Base-by-base conservation (phyloP, 1,139 yeast genomes). In the Pichia sp. region DNA sequence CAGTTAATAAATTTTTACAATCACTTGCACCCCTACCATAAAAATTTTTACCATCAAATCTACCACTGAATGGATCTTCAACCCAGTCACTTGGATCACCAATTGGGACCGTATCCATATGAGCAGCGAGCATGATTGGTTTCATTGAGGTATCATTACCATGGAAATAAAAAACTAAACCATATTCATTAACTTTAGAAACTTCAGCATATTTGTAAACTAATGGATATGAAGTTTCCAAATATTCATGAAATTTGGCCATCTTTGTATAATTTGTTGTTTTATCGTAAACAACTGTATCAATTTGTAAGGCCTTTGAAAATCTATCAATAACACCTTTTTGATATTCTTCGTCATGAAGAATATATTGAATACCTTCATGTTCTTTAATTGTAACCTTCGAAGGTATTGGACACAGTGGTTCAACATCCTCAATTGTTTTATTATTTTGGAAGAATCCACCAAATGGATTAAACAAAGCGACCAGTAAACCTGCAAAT, bases 41-140 rank as follows among this genome's bases (percentile, higher is more conserved):
- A 4, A 84, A 66, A 50, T 66, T 59, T 10, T 66, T 65, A 39
- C 87, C 87, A 60, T 86, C 95, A 62, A 72, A 86, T 62, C 76
- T 74, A 4, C 87, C 96, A 10, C 75, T 74, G 57, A 80, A 86
- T 29, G 96, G 95, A 13, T 84, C 83, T 60, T 80, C 75, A 3
- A 72, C 74, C 96, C 96, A 87, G 27, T 73, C 81, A 31, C 69
- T 66, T 61, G 81, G 83, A 44, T 58, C 60, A n/a, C 56, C 57
- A n/a, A 87, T 86, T 0, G 96, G 96, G 16, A 88, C 96, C 5
- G 84, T 87, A 64, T 87, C 96, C 65, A 83, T 88, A 67, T 88
- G 96, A 3, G 93, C 90, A 68, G 83, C 77, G 44, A 87, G 70
- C 66, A 87, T 64, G 16, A 83, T 59, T 7, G 96, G 96, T 64